Conservation (phyloP, 257 asterid genomes). For the Anisodus acutangulus region DNA sequence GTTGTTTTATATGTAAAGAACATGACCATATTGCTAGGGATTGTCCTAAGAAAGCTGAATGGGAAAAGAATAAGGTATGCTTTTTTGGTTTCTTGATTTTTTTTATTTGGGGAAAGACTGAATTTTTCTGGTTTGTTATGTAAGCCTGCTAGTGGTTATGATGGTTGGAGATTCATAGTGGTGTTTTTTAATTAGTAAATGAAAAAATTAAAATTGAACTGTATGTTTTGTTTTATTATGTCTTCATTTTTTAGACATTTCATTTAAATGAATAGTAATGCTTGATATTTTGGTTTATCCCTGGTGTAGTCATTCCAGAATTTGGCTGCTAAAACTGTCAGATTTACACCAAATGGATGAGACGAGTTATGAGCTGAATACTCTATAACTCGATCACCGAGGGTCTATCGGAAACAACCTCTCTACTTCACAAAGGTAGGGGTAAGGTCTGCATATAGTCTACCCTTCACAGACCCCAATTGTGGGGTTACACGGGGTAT, state of each 20-base stretch:
- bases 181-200: neutral
- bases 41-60: conserved; percentile 73
- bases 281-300: neutral
- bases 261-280: neutral
- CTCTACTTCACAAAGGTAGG: too few relatives aligned
- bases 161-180: neutral
- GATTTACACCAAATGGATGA: neutral
- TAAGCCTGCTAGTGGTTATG: too few relatives aligned
- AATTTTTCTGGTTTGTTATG: neutral
- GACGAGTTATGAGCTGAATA: neutral
- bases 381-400: neutral
- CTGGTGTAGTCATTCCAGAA: too few relatives aligned
- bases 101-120: neutral
- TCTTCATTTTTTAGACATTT: neutral
- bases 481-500: too few relatives aligned
- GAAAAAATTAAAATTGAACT: neutral
- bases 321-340: neutral
- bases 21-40: conserved; percentile 80
- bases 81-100: neutral
- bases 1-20: conserved; percentile 81
- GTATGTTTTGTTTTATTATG: neutral
- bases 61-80: conserved; percentile 92
- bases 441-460: too few relatives aligned
- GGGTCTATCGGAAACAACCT: too few relatives aligned
- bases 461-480: too few relatives aligned